Evolutionary conservation across 495 filamentous ascomycete genomes (phyloP).

Genomic region (Clavariopsis aquatica): DNA sequence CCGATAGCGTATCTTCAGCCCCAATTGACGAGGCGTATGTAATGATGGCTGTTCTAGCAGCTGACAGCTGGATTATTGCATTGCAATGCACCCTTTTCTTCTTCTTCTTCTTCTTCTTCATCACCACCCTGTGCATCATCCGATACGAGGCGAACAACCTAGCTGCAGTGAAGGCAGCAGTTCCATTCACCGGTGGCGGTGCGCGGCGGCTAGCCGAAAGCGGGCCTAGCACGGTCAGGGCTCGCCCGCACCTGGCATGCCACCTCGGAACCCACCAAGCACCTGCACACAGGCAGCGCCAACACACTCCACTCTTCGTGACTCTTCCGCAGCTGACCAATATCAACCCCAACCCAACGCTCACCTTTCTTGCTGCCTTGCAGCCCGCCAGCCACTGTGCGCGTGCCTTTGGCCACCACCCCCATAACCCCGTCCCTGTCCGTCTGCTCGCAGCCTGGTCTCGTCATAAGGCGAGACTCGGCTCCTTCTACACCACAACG

Average conservation of each 20-base stretch:
- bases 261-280: no score
- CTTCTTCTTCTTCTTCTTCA: no score
- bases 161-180: not conserved
- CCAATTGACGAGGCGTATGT: no score
- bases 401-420: slow-evolving; percentile 10
- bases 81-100: no score
- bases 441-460: slow-evolving; percentile 36
- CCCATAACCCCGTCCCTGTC: slow-evolving; percentile 10
- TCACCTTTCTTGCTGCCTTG: slow-evolving; percentile 5
- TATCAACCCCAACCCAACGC: not conserved
- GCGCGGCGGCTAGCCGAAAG: not conserved
- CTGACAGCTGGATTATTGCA: no score
- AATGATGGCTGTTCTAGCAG: no score
- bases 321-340: slow-evolving; percentile 29
- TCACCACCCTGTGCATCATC: not conserved
- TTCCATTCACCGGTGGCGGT: slow-evolving; percentile 4
- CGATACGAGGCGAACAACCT: not conserved
- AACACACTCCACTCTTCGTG: slow-evolving; percentile 5
- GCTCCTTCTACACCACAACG: slow-evolving; percentile 54
- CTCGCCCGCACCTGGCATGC: not conserved
- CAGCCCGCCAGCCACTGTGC: slow-evolving; percentile 12
- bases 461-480: slow-evolving; percentile 43
- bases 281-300: not conserved
- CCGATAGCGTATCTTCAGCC: no score
- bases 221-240: not conserved